phyloP scores from a whole-genome alignment of 345 rosid genomes.

The Bruguiera sexangula region DNA sequence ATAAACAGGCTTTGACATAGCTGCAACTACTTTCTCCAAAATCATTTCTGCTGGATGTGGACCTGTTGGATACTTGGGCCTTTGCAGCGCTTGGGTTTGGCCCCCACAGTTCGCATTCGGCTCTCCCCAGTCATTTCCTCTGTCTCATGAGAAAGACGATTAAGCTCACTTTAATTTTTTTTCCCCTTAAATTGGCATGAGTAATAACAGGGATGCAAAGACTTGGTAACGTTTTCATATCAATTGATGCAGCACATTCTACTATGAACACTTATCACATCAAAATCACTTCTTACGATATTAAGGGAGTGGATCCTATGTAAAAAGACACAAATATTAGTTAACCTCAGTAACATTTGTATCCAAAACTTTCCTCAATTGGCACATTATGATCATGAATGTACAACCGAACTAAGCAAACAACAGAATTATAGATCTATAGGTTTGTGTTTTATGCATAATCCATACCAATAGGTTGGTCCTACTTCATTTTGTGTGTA shows the following conservation, averaged over 20 bases:
- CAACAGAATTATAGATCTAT: no score
- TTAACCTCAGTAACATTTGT: no score
- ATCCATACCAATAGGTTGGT: no score
- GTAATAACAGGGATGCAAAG: neutral
- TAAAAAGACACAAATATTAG: no score
- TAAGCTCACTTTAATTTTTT: neutral
- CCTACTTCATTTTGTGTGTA: no score
- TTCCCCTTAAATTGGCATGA: no score
- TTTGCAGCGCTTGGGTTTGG: constrained; percentile 38
- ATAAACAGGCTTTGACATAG: constrained; percentile 30
- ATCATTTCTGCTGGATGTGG: constrained; percentile 42
- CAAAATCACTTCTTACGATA: neutral
- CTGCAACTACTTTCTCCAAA: constrained; percentile 30
- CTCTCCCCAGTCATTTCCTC: constrained; percentile 62
- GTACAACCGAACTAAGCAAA: no score
- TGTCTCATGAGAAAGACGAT: constrained; percentile 5
- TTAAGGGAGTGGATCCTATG: neutral
- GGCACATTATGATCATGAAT: no score
- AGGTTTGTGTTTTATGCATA: no score
- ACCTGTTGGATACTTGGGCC: constrained; percentile 37
- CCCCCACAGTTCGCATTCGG: constrained; percentile 36
- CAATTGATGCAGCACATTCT: no score
- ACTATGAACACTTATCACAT: no score
- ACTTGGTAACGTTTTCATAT: neutral
- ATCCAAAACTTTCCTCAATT: no score